Percentiles rank a stretch among this genome's conserved stretches.
Conservation (phyloP, 176 grass and related monocot genomes). For the Triticum urartu region DNA sequence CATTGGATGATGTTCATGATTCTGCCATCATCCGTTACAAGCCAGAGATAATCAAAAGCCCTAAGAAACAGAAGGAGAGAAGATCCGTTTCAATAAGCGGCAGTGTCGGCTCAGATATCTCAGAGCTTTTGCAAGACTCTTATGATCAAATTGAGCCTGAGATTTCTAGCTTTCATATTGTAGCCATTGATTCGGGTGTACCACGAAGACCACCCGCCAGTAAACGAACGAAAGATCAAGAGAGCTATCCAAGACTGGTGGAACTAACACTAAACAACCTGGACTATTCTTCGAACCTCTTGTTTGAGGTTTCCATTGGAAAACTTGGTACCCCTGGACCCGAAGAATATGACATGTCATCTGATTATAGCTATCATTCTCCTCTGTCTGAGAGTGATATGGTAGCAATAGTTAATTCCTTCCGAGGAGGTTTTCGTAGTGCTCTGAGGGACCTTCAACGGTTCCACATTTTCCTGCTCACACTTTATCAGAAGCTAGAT, state of each 20-base stretch:
- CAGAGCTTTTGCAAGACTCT: conserved; percentile 28
- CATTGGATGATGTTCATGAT: conserved; percentile 49
- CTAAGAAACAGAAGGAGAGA: conserved; percentile 61
- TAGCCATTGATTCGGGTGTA: conserved; percentile 87
- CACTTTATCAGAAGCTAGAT: conserved; percentile 86
- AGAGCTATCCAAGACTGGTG: conserved; percentile 79
- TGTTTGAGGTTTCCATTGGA: conserved; percentile 77
- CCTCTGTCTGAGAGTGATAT: conserved; percentile 60
- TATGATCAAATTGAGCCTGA: conserved; percentile 35
- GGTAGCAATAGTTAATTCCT: conserved; percentile 56
- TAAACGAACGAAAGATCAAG: conserved; percentile 82
- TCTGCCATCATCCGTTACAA: conserved; percentile 57
- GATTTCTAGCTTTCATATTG: conserved; percentile 56
- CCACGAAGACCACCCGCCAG: conserved; percentile 81
- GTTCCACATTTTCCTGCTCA: conserved; percentile 88
- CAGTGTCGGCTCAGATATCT: conserved; percentile 52
- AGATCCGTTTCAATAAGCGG: conserved; percentile 76
- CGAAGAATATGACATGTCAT: conserved; percentile 40
- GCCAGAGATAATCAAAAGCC: conserved; percentile 45
- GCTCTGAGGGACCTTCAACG: conserved; percentile 81
- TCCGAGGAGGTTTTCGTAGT: conserved; percentile 74
- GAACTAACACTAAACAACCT: conserved; percentile 83
- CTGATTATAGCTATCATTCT: conserved; percentile 40
- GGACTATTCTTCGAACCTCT: conserved; percentile 74
- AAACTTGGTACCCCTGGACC: conserved; percentile 72